Base-by-base conservation (phyloP, 2,329 filamentous ascomycete genomes). In the Zasmidium citrigriseum region DNA sequence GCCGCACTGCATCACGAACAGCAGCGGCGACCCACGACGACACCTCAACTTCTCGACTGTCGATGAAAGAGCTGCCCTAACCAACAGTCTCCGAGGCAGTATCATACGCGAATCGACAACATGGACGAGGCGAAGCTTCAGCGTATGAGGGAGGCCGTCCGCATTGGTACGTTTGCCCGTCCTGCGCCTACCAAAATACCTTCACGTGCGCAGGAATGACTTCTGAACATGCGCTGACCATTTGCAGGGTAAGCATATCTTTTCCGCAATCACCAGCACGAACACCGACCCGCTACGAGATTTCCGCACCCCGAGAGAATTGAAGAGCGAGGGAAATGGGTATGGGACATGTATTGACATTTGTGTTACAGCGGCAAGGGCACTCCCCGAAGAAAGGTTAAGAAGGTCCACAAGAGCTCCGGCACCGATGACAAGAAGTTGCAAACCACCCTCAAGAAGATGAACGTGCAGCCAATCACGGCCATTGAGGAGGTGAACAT, bases 401-500 rank as follows among this genome's bases (percentile, higher is more conserved):
- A 98, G 91, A 96, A 96, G 82, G 90, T 93, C 69, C 91, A 96
- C 81, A 91, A 91, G 79, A 90, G 87, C 79, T 90, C 90, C 69
- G 91, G 89, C 77, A 91, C 90, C 79, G 95, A 99, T 78, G 95
- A 99, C 89, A 98, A 97, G 91, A 99, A 99, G 88, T 91, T 99
- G 67, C 95, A 99, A 84, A 87, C 89, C 64, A 83, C 91, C 64
- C 86, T 99, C 69, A 99, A 99, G 90, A 99, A 99, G 89, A 88
- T 99, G 79, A 98, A 98, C 82, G 93, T 96, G 60, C 95, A 99
- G 87, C 95, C 95, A 74, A 98, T 99, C 81, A 93, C 96, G 84
- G 91, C 90, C 68, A 99, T 99, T 73, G 95, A 99, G 88, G 95
- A 99, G 85, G 95, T 99, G 79, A 99, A 99, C 89, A 99, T 99